A percentile compares a stretch with the other conserved stretches of the same genome.
Conservation (phyloP, 768 basidiomycete species). For the Termitomyces titanicus region DNA sequence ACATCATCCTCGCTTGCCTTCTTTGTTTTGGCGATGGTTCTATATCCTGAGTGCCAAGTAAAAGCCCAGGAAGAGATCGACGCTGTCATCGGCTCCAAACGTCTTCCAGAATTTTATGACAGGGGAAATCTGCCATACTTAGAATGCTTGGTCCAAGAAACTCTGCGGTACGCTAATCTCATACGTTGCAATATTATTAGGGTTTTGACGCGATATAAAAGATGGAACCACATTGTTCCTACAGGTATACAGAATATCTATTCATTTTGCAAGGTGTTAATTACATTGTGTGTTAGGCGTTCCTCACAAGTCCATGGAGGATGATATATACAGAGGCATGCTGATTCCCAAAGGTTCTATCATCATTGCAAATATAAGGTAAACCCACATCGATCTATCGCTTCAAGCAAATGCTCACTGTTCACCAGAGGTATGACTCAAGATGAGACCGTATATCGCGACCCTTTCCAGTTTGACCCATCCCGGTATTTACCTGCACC, state of each 20-base stretch:
- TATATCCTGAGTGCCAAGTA: slow-evolving; percentile 21
- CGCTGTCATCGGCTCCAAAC: slow-evolving; percentile 15
- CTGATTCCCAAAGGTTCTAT: slow-evolving; percentile 10
- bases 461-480: slow-evolving; percentile 10
- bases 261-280: too few species aligned
- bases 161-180: too few species aligned
- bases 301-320: slow-evolving; percentile 7
- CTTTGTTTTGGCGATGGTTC: slow-evolving; percentile 23
- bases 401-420: too few species aligned
- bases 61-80: too few species aligned
- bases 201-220: too few species aligned
- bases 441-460: slow-evolving; percentile 8
- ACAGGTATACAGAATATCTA: too few species aligned
- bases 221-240: background rate
- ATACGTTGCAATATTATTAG: too few species aligned
- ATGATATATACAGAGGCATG: slow-evolving; percentile 13
- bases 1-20: slow-evolving; percentile 18
- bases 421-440: too few species aligned
- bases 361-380: slow-evolving; percentile 9
- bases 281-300: too few species aligned
- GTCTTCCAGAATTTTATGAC: too few species aligned
- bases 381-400: too few species aligned
- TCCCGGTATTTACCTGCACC: slow-evolving; percentile 11
- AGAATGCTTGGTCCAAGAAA: slow-evolving; percentile 11
- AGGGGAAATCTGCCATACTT: slow-evolving; percentile 19